These are phyloP conservation scores for Phytopythium litorale DNA, from an alignment of 352 stramenopile species.

Conservation along the genomic window DNA sequence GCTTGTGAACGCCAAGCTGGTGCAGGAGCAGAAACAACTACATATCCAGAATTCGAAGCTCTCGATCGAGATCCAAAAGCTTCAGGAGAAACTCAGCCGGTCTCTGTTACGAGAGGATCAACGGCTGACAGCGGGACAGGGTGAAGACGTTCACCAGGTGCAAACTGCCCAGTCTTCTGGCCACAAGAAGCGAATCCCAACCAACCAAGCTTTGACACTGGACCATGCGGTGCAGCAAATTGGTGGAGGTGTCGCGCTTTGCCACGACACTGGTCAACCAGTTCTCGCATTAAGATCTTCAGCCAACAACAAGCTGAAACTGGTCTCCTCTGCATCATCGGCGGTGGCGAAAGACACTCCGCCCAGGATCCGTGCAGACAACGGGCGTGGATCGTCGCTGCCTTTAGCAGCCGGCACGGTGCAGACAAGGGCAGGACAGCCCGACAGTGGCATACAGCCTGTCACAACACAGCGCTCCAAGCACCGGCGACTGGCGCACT, in stretches of 20 bases:
- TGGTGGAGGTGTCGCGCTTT: neutral
- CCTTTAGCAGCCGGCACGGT: neutral
- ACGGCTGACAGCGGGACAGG: constrained; percentile 32
- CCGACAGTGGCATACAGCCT: neutral
- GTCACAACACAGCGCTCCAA: neutral
- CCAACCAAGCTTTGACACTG: neutral
- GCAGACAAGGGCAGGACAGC: neutral
- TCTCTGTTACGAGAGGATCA: constrained; percentile 49
- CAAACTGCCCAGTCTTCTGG: constrained; percentile 7
- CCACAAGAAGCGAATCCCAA: neutral
- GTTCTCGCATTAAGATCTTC: too few relatives aligned
- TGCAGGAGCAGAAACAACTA: constrained; percentile 59
- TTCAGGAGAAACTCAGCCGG: constrained; percentile 52
- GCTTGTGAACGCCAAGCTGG: constrained; percentile 60
- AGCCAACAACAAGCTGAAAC: neutral
- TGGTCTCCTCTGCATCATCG: neutral
- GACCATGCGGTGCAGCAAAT: neutral
- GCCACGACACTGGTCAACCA: neutral
- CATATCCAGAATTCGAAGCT: constrained; percentile 31
- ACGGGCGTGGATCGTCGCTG: neutral
- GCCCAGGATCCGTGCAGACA: neutral
- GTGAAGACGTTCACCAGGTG: constrained; percentile 4
- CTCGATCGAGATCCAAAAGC: constrained; percentile 20
- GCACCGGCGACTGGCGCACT: constrained; percentile 23
- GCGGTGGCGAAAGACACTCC: too few relatives aligned